Evolutionary conservation across 1,139 yeast genomes (phyloP), one percentile per base, ranked within the genome.

Genomic region (Trichomonascaceae sp.): DNA sequence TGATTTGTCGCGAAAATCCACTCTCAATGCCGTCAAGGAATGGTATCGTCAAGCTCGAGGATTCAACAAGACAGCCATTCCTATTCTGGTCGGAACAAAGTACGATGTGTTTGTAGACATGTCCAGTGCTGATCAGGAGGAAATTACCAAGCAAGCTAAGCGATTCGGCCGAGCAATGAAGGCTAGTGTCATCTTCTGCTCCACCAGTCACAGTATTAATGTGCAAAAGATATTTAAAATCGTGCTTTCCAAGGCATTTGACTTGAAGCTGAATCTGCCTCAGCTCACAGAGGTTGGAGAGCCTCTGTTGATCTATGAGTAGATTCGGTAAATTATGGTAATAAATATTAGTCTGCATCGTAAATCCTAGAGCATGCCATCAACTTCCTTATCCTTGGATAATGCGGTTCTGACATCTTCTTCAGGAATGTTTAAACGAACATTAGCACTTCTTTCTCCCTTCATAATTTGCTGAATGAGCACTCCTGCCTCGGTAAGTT

Each of bases 1-100:
- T 74, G 99, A 93, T 71, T 74, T 93, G 57, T 87, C 97, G 1
- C 78, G 97, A 50, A 88, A 87, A 62, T 82, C 91, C 17, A 89
- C 97, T 0, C 76, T 93, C 53, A 87, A 87, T 64, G 85, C 95
- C 15, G 80, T 93, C 53, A 88, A 89, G 67, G 96, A 91, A 65
- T 93, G 99, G 99, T 93, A 89, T 67, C 76, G 96, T 59, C 96
- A 89, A 68, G 96, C 95, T 1, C 75, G 96, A 55, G 96, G 96
- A 1, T 84, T 89, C 67, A 93, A 93, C 72, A 84, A 71, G 65
- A 85, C 93, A 0, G 98, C 99, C 20, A 87, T 93, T 52, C 97
- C 98, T 2, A 83, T 93, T 58, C 74, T 93, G 50, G 86, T 93
- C 1, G 99, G 99, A 4, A 93, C 99, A 1, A 93, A 93, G 68